phyloP scores from a whole-genome alignment of 805 yeast genomes.

The Barnettozyma populi region DNA sequence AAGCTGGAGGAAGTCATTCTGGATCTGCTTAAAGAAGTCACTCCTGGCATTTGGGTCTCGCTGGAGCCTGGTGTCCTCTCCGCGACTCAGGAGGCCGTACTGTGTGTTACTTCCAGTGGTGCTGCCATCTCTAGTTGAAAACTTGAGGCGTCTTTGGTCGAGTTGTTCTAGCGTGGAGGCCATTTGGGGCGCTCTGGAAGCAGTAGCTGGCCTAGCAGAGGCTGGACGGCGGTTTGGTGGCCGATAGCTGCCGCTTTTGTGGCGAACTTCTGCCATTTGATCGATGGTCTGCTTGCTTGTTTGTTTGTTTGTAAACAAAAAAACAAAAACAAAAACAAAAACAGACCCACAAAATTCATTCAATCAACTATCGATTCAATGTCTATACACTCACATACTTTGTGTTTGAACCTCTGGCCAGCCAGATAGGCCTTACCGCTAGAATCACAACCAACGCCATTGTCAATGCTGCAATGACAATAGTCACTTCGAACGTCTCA shows the following conservation, averaged over 20 bases:
- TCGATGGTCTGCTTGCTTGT: not conserved
- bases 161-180: constrained; percentile 6
- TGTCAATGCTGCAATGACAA: constrained; percentile 24
- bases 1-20: constrained; percentile 15
- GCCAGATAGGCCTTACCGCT: constrained; percentile 11
- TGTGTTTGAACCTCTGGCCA: not conserved
- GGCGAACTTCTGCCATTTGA: not conserved
- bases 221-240: not conserved
- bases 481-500: constrained; percentile 36
- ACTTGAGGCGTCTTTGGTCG: constrained; percentile 30
- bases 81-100: constrained; percentile 57
- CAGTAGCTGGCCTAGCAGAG: not conserved
- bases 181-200: not conserved
- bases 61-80: constrained; percentile 47
- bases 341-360: not conserved
- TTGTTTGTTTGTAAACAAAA: not conserved
- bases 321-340: not conserved
- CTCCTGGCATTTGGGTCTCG: constrained; percentile 37
- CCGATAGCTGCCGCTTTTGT: not conserved
- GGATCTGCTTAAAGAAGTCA: constrained; percentile 35
- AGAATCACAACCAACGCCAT: constrained; percentile 13
- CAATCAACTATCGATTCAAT: not conserved
- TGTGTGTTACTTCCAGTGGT: constrained; percentile 23
- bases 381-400: not conserved
- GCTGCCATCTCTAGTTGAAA: constrained; percentile 20